Conservation (phyloP, 2,329 filamentous ascomycete genomes). For the Aureobasidium leucospermi region DNA sequence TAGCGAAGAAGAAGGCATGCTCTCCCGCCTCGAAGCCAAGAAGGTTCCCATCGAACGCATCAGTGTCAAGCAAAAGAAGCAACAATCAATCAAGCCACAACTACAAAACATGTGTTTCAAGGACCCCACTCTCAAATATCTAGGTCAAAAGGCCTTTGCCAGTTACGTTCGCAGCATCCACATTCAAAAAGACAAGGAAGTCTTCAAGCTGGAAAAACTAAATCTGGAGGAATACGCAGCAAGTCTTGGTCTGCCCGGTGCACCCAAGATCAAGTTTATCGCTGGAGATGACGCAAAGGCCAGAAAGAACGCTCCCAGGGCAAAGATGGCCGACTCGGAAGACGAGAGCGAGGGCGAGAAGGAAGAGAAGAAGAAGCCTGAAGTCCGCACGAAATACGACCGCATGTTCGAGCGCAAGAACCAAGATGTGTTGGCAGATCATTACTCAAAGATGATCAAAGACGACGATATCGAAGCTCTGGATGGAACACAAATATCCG, state of each 20-base stretch:
- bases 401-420: slow-evolving; percentile 97
- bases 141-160: slow-evolving; percentile 92
- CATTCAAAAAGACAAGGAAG: slow-evolving; percentile 82
- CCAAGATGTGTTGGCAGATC: slow-evolving; percentile 88
- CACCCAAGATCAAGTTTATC: slow-evolving; percentile 86
- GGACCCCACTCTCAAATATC: slow-evolving; percentile 85
- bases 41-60: slow-evolving; percentile 84
- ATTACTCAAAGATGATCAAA: slow-evolving; percentile 80
- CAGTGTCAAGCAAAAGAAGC: slow-evolving; percentile 82
- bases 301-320: slow-evolving; percentile 76
- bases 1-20: slow-evolving; percentile 86
- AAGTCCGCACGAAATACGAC: slow-evolving; percentile 88
- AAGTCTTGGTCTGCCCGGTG: slow-evolving; percentile 81
- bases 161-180: slow-evolving; percentile 81
- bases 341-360: slow-evolving; percentile 50
- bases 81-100: slow-evolving; percentile 74
- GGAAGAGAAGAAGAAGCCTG: slow-evolving; percentile 49
- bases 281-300: slow-evolving; percentile 83
- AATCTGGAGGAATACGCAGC: slow-evolving; percentile 79
- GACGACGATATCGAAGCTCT: slow-evolving; percentile 41
- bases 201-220: slow-evolving; percentile 77
- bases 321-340: slow-evolving; percentile 51
- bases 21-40: slow-evolving; percentile 75
- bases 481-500: slow-evolving; percentile 31
- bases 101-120: slow-evolving; percentile 95